Conservation (phyloP, 306 rosid species). For the Dalbergia cultrata region DNA sequence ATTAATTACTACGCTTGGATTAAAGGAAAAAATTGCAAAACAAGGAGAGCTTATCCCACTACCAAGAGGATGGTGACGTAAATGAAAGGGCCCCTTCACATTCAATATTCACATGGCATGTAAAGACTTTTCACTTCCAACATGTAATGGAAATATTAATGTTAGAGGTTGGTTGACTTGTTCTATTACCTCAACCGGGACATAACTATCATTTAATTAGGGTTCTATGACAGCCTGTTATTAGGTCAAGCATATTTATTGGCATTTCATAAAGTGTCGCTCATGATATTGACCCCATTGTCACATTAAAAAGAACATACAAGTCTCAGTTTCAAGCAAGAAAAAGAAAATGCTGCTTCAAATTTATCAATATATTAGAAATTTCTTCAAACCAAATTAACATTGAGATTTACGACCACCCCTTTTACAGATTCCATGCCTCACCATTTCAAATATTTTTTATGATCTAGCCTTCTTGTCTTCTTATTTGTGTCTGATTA, state of each 20-base stretch:
- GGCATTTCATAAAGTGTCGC: constrained; percentile 52
- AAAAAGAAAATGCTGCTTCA: not conserved
- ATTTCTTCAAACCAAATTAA: not conserved
- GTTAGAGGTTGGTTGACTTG: constrained; percentile 65
- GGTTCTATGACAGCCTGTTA: constrained; percentile 64
- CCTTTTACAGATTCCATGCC: constrained; percentile 4
- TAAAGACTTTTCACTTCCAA: constrained; percentile 58
- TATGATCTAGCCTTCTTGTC: not conserved
- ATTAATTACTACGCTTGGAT: constrained; percentile 32
- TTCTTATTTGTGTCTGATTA: constrained; percentile 19
- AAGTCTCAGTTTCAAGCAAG: constrained; percentile 42
- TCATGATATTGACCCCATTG: constrained; percentile 54
- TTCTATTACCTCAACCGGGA: constrained; percentile 48
- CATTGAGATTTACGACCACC: constrained; percentile 24
- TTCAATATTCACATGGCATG: constrained; percentile 67
- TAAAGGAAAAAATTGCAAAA: constrained; percentile 50
- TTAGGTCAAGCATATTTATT: constrained; percentile 66
- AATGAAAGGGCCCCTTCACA: constrained; percentile 56
- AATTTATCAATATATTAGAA: not conserved
- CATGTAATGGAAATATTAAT: constrained; percentile 48
- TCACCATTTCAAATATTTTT: constrained; percentile 6
- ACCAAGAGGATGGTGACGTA: constrained; percentile 52
- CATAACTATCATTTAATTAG: constrained; percentile 59
- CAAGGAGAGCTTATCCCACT: constrained; percentile 47
- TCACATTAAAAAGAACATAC: constrained; percentile 46